phyloP scores from a whole-genome alignment of 73 alveolate species.

The Paramecium octaurelia region DNA sequence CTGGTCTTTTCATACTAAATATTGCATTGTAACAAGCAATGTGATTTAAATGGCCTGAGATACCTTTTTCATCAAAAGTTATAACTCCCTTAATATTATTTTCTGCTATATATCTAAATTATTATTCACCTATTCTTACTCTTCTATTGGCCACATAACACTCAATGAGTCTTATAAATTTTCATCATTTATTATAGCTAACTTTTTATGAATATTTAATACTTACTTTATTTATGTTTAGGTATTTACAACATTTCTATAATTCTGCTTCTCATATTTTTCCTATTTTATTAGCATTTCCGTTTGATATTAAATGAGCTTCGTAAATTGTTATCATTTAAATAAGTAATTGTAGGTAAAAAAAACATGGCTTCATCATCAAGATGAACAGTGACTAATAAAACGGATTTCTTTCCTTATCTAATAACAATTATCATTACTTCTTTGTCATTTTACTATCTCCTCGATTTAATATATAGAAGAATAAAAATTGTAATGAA shows the following conservation, averaged over 20 bases:
- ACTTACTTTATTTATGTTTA: conserved; percentile 62
- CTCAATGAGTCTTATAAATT: conserved; percentile 84
- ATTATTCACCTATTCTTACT: background rate
- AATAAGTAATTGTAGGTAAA: conserved; percentile 80
- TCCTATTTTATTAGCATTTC: conserved; percentile 86
- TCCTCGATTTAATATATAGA: background rate
- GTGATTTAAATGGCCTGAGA: conserved; percentile 94
- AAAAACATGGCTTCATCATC: conserved; percentile 97
- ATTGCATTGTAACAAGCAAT: conserved; percentile 76
- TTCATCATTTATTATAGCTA: conserved; percentile 70
- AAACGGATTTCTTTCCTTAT: conserved; percentile 65
- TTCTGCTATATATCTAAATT: conserved; percentile 44
- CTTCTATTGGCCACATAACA: conserved; percentile 69
- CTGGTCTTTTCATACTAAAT: background rate
- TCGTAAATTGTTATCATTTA: conserved; percentile 59
- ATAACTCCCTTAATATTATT: conserved; percentile 74
- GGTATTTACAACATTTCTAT: conserved; percentile 69
- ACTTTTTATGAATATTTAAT: background rate
- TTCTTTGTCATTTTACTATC: background rate
- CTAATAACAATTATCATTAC: background rate
- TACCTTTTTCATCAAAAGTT: conserved; percentile 93
- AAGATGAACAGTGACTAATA: conserved; percentile 93
- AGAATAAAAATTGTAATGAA: conserved; percentile 47
- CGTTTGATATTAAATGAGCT: conserved; percentile 80
- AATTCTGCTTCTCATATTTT: conserved; percentile 86